Conservation (phyloP, 2,329 filamentous ascomycete species). For the Amphichorda felina region DNA sequence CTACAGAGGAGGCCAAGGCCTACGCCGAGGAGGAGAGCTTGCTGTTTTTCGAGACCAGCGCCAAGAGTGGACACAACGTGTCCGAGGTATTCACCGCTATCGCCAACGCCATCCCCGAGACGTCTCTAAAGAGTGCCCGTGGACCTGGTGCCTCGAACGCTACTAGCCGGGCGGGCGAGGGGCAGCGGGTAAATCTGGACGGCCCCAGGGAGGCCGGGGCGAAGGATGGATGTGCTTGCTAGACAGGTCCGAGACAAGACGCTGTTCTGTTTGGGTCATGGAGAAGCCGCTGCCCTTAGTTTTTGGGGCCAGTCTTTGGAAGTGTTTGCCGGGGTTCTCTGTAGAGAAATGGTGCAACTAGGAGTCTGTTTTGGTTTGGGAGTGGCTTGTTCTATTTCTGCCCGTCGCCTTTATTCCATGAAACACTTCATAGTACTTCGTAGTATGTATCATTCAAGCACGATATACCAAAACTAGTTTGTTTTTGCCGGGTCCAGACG, state of each 20-base stretch:
- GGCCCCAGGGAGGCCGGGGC: constrained; percentile 61
- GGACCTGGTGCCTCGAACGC: constrained; percentile 52
- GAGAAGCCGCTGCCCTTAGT: no score
- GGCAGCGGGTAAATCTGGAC: constrained; percentile 73
- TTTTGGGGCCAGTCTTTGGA: no score
- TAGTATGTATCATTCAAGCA: no score
- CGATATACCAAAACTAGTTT: no score
- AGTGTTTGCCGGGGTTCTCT: no score
- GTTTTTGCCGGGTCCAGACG: no score
- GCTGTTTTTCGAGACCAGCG: constrained; percentile 95
- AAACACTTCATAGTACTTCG: no score
- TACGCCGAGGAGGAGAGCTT: constrained; percentile 93
- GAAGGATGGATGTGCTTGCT: constrained; percentile 91
- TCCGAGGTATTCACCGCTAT: constrained; percentile 96
- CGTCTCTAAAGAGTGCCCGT: constrained; percentile 79
- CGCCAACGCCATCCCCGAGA: constrained; percentile 95
- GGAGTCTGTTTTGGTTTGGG: no score
- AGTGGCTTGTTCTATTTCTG: no score
- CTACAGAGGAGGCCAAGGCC: constrained; percentile 78
- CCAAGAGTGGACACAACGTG: constrained; percentile 92
- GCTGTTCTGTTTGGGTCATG: no score
- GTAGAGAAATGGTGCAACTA: no score
- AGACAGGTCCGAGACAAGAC: neutral
- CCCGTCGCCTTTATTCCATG: no score
- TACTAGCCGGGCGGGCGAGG: constrained; percentile 47